These are phyloP conservation scores for Ceratocystis albifundus DNA, from an alignment of 2,329 filamentous ascomycete species.

Conservation along the genomic window DNA sequence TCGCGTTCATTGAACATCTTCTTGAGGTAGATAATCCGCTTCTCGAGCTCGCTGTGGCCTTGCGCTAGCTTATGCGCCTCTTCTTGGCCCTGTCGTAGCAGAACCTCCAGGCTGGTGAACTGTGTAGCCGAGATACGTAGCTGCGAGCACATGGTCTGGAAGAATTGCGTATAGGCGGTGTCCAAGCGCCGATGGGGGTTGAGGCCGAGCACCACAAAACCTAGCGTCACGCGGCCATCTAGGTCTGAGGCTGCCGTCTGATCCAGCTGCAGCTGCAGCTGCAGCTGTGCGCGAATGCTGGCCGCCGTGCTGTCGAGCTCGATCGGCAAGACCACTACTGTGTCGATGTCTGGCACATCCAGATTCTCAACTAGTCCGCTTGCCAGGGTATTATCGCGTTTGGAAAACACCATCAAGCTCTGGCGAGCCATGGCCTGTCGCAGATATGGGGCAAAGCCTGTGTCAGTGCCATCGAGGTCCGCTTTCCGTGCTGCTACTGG, in stretches of 20 bases:
- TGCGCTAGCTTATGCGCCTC: constrained; percentile 69
- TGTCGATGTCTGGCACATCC: constrained; percentile 57
- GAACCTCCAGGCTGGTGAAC: constrained; percentile 36
- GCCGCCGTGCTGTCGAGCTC: constrained; percentile 56
- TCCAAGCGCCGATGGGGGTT: constrained; percentile 62
- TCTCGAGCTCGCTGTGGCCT: constrained; percentile 45
- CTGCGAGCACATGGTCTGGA: constrained; percentile 40
- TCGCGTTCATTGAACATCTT: constrained; percentile 56
- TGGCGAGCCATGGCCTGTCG: constrained; percentile 59
- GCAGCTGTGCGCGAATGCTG: constrained; percentile 50
- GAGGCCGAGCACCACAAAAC: constrained; percentile 20
- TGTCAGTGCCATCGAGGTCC: constrained; percentile 57
- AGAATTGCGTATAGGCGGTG: constrained; percentile 61
- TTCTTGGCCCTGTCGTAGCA: constrained; percentile 71
- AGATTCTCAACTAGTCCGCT: constrained; percentile 53
- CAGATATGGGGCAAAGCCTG: constrained; percentile 67
- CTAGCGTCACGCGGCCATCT: constrained; percentile 32
- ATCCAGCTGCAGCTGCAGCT: constrained; percentile 59
- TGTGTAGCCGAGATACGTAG: constrained; percentile 14
- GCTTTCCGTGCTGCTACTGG: constrained; percentile 47
- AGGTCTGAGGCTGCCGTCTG: constrained; percentile 38
- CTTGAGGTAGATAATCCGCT: constrained; percentile 35
- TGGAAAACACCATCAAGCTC: constrained; percentile 54
- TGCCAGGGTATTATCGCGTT: constrained; percentile 51
- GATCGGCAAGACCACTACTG: constrained; percentile 66